Base-by-base conservation (phyloP, 2,329 filamentous ascomycete species). In the Neonectria faginata region DNA sequence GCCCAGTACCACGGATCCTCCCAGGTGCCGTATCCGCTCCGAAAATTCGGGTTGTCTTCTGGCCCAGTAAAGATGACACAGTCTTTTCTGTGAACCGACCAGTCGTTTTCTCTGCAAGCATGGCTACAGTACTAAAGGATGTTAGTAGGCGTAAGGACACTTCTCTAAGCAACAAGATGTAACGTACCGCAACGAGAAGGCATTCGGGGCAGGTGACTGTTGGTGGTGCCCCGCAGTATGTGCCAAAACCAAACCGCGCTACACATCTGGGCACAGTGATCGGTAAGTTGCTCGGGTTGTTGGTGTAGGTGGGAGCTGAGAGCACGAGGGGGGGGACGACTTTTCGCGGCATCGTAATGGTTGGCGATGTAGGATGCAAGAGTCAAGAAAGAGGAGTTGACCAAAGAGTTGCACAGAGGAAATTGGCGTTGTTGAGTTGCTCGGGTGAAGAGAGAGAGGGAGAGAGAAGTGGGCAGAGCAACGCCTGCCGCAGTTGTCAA, bases 51-150 rank as follows among this genome's bases (percentile, higher is more conserved):
- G 10, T 5, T 10, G 3, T 22, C 29, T 3, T 36, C 31, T 5
- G 16, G 27, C 14, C 16, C 20, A 20, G 14, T 5, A 6, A 14
- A 29, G 9, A 16, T 33, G 2, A 60, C 18, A 22, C 69, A 73
- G 5, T 50, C 29, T 1, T 1, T 1, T n/a, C 52, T 59, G 56
- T 73, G 71, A 10, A 12, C 11, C 9, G 25, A 2, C 64, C 62
- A 63, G 47, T 72, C 29, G 2, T 6, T 29, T n/a, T 51, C 39
- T 45, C 47, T 65, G 62, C 73, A 75, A n/a, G 44, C 36, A 1
- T 56, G 3, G 53, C 58, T 58, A 57, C 73, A 75, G 44, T 75
- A 75, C 73, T 75, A 2, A 22, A n/a, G 20, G 33, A 20, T 16
- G 54, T 70, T 16, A 70, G 66, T 20, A 41, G 42, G n/a, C 18